Conservation (phyloP, 345 rosid species). For the Rhizophora mangle region DNA sequence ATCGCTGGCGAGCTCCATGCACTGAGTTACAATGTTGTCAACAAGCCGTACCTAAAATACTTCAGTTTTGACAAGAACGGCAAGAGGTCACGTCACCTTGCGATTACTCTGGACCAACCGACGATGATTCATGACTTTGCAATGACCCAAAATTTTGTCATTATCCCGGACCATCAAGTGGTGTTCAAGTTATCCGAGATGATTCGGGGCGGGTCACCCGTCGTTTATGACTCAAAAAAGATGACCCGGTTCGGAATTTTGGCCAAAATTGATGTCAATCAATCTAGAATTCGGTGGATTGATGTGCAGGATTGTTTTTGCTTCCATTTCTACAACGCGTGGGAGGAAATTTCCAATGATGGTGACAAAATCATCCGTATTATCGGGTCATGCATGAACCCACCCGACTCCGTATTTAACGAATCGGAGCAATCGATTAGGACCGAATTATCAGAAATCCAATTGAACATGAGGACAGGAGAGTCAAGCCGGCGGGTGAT, state of each 20-base stretch:
- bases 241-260: slow-evolving; percentile 52
- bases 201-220: slow-evolving; percentile 78
- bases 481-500: slow-evolving; percentile 35
- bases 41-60: slow-evolving; percentile 58
- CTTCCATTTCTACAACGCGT: slow-evolving; percentile 75
- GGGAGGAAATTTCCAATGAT: slow-evolving; percentile 50
- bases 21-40: slow-evolving; percentile 53
- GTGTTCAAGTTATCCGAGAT: slow-evolving; percentile 67
- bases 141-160: slow-evolving; percentile 45
- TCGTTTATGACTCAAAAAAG: slow-evolving; percentile 44
- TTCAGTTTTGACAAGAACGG: slow-evolving; percentile 46
- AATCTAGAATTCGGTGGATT: slow-evolving; percentile 49
- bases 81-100: slow-evolving; percentile 47
- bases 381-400: slow-evolving; percentile 74
- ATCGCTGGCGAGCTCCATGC: slow-evolving; percentile 53
- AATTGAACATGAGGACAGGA: slow-evolving; percentile 51
- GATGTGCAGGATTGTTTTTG: slow-evolving; percentile 58
- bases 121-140: slow-evolving; percentile 80
- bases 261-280: slow-evolving; percentile 36
- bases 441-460: slow-evolving; percentile 49
- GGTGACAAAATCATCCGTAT: slow-evolving; percentile 43
- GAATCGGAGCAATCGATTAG: slow-evolving; percentile 31
- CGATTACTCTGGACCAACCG: slow-evolving; percentile 42
- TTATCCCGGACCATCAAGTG: slow-evolving; percentile 73
- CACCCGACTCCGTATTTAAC: slow-evolving; percentile 62